Conservation (phyloP, 1,139 yeast genomes). For the Sugiyamaella castrensis region DNA sequence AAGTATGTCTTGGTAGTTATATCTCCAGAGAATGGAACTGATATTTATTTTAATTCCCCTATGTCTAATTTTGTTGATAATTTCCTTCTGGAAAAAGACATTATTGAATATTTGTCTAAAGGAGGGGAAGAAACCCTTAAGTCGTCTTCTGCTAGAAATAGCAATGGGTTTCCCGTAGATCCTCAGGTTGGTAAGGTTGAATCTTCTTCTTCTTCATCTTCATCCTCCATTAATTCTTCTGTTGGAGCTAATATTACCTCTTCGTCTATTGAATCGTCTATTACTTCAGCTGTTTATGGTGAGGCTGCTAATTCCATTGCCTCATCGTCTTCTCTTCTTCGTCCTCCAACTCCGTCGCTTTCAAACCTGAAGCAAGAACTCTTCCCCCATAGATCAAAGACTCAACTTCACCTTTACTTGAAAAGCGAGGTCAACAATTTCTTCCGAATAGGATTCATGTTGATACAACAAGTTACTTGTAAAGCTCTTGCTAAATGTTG, state of each 20-base stretch:
- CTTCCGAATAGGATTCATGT: conserved; percentile 13
- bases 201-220: not conserved
- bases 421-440: conserved; percentile 4
- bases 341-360: not conserved
- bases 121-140: conserved; percentile 3
- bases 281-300: not conserved
- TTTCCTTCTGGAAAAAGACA: conserved; percentile 15
- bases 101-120: conserved; percentile 7
- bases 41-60: conserved; percentile 14
- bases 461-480: conserved; percentile 55
- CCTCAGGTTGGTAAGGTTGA: not conserved
- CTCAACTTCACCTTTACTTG: conserved; percentile 6
- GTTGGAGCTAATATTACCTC: not conserved
- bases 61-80: conserved; percentile 19
- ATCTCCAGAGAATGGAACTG: conserved; percentile 16
- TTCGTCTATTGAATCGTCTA: not conserved
- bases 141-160: not conserved
- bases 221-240: not conserved
- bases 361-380: not conserved
- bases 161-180: no score
- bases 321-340: not conserved
- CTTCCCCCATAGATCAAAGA: not conserved
- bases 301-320: conserved; percentile 1
- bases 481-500: conserved; percentile 63
- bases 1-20: conserved; percentile 15